phyloP scores from a whole-genome alignment of 306 rosid species.

The Parietaria judaica region DNA sequence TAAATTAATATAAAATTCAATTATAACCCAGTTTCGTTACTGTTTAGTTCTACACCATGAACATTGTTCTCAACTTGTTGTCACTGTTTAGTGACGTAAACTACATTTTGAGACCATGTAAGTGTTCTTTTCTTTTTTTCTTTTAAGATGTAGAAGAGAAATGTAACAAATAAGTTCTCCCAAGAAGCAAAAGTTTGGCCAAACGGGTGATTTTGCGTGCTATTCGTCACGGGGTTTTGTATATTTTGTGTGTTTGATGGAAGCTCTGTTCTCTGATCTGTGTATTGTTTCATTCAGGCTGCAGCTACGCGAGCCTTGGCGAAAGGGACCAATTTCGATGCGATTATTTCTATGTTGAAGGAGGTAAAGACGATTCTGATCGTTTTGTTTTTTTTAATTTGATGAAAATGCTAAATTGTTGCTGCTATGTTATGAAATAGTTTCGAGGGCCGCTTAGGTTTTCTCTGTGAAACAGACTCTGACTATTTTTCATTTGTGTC shows the following conservation, averaged over 20 bases:
- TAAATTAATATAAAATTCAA: too few relatives aligned
- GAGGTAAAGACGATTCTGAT: constrained; percentile 35
- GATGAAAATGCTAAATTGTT: constrained; percentile 1
- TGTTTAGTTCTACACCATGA: too few relatives aligned
- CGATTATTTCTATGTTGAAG: constrained; percentile 71
- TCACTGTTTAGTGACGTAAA: too few relatives aligned
- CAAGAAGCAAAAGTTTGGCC: neutral
- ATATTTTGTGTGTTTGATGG: neutral
- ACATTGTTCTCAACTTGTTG: too few relatives aligned
- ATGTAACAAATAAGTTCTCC: neutral
- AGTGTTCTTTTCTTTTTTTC: neutral
- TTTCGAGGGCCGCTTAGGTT: too few relatives aligned
- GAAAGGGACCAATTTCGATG: constrained; percentile 61
- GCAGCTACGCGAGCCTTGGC: constrained; percentile 88
- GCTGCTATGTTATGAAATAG: constrained; percentile 7
- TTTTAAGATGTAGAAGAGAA: neutral
- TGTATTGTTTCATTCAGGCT: constrained; percentile 47
- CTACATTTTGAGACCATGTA: too few relatives aligned
- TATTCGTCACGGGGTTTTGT: too few relatives aligned
- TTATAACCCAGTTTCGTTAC: too few relatives aligned
- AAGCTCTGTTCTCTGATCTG: constrained; percentile 11
- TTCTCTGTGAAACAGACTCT: neutral
- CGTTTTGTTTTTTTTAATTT: neutral
- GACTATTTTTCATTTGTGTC: constrained; percentile 1
- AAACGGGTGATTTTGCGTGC: too few relatives aligned